These are phyloP conservation scores for Triticum aestivum DNA, from an alignment of 176 grass and related monocot species.

Conservation along the genomic window IWGSC_CS_RefSeq_v2.1 NC_057804.1:114110879-114111378, in stretches of 20 bases:
- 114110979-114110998: background rate
- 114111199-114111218: background rate
- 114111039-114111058: constrained; percentile 99
- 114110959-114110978: background rate
- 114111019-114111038: constrained; percentile 35
- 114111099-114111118: constrained; percentile 99
- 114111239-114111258: background rate
- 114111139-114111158: constrained; percentile 99
- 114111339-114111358: constrained; percentile 57
- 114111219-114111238: constrained; percentile 4
- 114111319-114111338: background rate
- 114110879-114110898: constrained; percentile 89
- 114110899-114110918: constrained; percentile 99
- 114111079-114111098: constrained; percentile 90
- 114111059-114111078: constrained; percentile 94
- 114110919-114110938: constrained; percentile 70
- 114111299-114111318: background rate
- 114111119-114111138: constrained; percentile 91
- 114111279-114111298: background rate
- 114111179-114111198: too few relatives aligned
- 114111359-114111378: constrained; percentile 99
- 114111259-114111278: background rate
- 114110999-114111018: background rate
- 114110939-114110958: background rate
- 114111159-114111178: too few relatives aligned